Conservation (phyloP, 805 yeast species). For the Ogataea ganodermae region DNA sequence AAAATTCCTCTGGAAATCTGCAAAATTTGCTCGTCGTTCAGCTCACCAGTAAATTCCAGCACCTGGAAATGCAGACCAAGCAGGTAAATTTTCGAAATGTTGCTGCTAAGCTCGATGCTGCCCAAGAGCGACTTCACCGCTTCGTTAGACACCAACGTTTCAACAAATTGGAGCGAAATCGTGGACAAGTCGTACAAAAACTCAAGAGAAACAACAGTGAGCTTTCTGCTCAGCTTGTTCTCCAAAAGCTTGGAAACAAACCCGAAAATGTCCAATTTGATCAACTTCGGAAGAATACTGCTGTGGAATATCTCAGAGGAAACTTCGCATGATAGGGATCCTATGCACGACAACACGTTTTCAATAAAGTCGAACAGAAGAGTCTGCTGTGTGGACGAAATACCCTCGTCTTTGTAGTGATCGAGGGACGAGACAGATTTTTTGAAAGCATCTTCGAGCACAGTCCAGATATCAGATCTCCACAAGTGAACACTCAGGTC, state of each 20-base stretch:
- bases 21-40: slow-evolving; percentile 26
- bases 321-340: slow-evolving; percentile 60
- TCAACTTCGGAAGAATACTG: slow-evolving; percentile 26
- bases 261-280: slow-evolving; percentile 30
- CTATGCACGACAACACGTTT: slow-evolving; percentile 67
- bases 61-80: slow-evolving; percentile 35
- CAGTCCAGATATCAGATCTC: slow-evolving; percentile 76
- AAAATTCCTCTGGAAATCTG: slow-evolving; percentile 27
- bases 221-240: slow-evolving; percentile 33
- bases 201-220: slow-evolving; percentile 25
- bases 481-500: slow-evolving; percentile 74
- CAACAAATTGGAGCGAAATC: slow-evolving; percentile 30
- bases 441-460: slow-evolving; percentile 51
- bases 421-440: slow-evolving; percentile 53
- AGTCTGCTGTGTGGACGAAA: slow-evolving; percentile 37
- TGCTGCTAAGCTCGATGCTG: slow-evolving; percentile 9
- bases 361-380: slow-evolving; percentile 69
- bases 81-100: slow-evolving; percentile 26
- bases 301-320: slow-evolving; percentile 52
- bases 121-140: slow-evolving; percentile 14
- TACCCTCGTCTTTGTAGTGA: slow-evolving; percentile 36
- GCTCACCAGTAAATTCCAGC: slow-evolving; percentile 30
- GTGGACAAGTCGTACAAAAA: slow-evolving; percentile 35
- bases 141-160: slow-evolving; percentile 21
- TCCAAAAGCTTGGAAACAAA: slow-evolving; percentile 41